Conservation (phyloP, 2,329 filamentous ascomycete species). For the Davidsoniella eucalypti region DNA sequence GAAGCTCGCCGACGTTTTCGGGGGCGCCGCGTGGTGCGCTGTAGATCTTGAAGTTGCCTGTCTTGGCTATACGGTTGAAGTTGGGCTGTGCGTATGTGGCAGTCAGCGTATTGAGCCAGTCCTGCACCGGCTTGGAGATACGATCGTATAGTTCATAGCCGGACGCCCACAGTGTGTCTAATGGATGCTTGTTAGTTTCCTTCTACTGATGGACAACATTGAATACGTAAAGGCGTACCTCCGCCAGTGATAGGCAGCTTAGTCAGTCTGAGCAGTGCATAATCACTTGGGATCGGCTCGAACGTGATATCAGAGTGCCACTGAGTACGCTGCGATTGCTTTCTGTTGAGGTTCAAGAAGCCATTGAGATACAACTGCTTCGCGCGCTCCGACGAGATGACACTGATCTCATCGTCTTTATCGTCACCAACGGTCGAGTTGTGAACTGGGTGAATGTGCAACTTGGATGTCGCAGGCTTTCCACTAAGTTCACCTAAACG, state of each 20-base stretch:
- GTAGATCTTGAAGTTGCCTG: slow-evolving; percentile 30
- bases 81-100: slow-evolving; percentile 35
- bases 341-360: slow-evolving; percentile 21
- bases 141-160: slow-evolving; percentile 52
- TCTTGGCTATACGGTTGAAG: slow-evolving; percentile 31
- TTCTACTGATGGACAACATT: neutral
- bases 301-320: slow-evolving; percentile 53
- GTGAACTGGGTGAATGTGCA: slow-evolving; percentile 45
- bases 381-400: slow-evolving; percentile 40
- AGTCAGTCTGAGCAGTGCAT: slow-evolving; percentile 37
- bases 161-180: slow-evolving; percentile 49
- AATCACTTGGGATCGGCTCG: slow-evolving; percentile 47
- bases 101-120: slow-evolving; percentile 41
- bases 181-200: neutral
- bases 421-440: slow-evolving; percentile 35
- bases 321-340: slow-evolving; percentile 28
- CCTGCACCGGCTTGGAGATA: slow-evolving; percentile 37
- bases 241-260: slow-evolving; percentile 38
- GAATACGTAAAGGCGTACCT: slow-evolving; percentile 20
- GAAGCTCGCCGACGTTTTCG: slow-evolving; percentile 30
- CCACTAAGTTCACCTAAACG: slow-evolving; percentile 41
- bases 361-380: slow-evolving; percentile 33
- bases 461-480: slow-evolving; percentile 35
- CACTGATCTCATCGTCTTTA: slow-evolving; percentile 43
- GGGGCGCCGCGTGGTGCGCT: slow-evolving; percentile 30